phyloP scores from a whole-genome alignment of 176 grass and related monocot genomes.

The maize (Zea mays) region DNA sequence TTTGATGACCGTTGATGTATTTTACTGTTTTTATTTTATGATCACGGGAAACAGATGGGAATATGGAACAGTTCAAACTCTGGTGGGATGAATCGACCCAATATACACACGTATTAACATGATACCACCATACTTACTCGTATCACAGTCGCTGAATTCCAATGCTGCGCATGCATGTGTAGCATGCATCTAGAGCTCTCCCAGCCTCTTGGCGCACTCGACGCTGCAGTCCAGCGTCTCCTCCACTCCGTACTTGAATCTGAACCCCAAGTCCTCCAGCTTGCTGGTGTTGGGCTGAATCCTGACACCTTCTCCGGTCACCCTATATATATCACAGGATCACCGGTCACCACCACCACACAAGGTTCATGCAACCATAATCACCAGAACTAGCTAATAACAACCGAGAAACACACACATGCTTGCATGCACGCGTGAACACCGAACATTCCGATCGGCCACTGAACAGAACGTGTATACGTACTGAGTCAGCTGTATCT shows the following conservation, averaged over 20 bases:
- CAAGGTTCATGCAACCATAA: not conserved
- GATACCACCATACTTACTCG: not conserved
- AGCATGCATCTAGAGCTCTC: constrained; percentile 34
- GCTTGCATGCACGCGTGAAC: too few relatives aligned
- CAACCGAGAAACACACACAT: too few relatives aligned
- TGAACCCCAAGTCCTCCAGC: constrained; percentile 60
- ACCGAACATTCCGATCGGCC: too few relatives aligned
- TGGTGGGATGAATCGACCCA: too few relatives aligned
- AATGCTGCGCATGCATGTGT: not conserved
- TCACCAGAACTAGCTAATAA: not conserved
- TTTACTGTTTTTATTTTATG: too few relatives aligned
- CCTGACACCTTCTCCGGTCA: constrained; percentile 40
- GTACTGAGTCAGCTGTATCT: constrained; percentile 54
- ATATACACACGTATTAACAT: too few relatives aligned
- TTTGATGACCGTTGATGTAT: too few relatives aligned
- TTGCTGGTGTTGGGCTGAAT: constrained; percentile 44
- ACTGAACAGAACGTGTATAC: not conserved
- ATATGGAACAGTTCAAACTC: too few relatives aligned
- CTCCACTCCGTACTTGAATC: constrained; percentile 51
- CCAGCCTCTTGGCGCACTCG: constrained; percentile 52
- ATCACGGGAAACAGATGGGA: too few relatives aligned
- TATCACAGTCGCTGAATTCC: not conserved
- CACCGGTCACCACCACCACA: not conserved
- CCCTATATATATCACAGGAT: constrained; percentile 28
- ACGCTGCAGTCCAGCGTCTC: constrained; percentile 52